phyloP scores from a whole-genome alignment of 2,329 filamentous ascomycete species.

The Neonectria ditissima region DNA sequence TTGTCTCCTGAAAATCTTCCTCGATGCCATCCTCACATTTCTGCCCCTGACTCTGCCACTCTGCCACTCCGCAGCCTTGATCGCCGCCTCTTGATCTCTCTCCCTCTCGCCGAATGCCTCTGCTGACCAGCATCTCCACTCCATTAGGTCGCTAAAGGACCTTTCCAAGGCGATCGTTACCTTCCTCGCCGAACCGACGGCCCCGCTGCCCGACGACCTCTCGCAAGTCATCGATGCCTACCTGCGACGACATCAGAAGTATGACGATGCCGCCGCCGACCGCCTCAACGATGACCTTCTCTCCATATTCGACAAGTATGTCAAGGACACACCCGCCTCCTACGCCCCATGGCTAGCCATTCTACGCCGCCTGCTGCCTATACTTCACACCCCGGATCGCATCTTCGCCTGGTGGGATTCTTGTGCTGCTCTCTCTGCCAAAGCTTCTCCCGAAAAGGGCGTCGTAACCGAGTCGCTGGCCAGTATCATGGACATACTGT shows the following conservation, averaged over 20 bases:
- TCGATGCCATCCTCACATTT: conserved; percentile 21
- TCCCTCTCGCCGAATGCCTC: conserved; percentile 22
- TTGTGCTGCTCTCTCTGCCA: conserved; percentile 53
- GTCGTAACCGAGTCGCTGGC: conserved; percentile 73
- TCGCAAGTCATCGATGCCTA: conserved; percentile 72
- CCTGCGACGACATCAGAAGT: conserved; percentile 73
- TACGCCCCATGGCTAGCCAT: conserved; percentile 77
- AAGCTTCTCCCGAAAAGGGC: conserved; percentile 70
- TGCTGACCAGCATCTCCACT: conserved; percentile 39
- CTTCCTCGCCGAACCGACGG: conserved; percentile 60
- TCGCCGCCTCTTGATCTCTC: conserved; percentile 29
- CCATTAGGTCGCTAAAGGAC: conserved; percentile 68
- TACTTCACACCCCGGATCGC: conserved; percentile 71
- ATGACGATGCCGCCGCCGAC: conserved; percentile 76
- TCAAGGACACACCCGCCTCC: conserved; percentile 67
- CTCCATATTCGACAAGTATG: conserved; percentile 72
- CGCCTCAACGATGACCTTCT: conserved; percentile 80
- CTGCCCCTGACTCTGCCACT: conserved; percentile 28
- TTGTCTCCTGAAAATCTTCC: conserved; percentile 39
- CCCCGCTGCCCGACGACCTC: conserved; percentile 76
- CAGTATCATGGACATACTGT: conserved; percentile 73
- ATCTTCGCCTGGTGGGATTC: conserved; percentile 79
- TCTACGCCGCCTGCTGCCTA: conserved; percentile 72
- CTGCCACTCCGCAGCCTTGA: conserved; percentile 30
- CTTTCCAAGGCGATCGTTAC: conserved; percentile 67